Evolutionary conservation across 176 grass and related monocot genomes (phyloP).

Genomic region (Pontederia paniculata): DNA sequence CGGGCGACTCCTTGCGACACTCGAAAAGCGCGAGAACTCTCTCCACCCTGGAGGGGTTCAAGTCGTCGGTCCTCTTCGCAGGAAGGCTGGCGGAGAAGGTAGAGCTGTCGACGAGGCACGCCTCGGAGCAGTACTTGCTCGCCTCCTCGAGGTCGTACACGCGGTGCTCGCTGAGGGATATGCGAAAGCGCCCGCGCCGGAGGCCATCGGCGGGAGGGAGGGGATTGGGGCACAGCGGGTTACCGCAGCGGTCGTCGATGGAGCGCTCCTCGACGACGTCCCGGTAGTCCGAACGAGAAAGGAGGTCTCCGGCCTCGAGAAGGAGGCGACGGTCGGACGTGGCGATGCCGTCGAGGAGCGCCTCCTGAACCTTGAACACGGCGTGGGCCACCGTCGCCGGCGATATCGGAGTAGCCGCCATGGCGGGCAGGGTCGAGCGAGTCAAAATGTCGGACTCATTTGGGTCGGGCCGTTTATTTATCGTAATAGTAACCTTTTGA

Average conservation of each 20-base stretch:
- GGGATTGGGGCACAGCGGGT: slow-evolving; percentile 28
- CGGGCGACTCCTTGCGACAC: slow-evolving; percentile 18
- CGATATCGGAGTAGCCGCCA: neutral
- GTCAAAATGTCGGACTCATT: too few relatives aligned
- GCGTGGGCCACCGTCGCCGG: slow-evolving; percentile 23
- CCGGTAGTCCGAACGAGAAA: slow-evolving; percentile 63
- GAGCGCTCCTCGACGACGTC: slow-evolving; percentile 65
- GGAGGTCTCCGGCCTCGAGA: slow-evolving; percentile 25
- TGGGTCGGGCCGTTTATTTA: too few relatives aligned
- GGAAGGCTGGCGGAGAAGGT: slow-evolving; percentile 34
- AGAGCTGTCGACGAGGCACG: slow-evolving; percentile 44
- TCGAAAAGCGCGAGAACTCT: slow-evolving; percentile 31
- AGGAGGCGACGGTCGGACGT: slow-evolving; percentile 32
- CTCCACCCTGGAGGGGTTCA: slow-evolving; percentile 25
- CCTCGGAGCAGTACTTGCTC: slow-evolving; percentile 63
- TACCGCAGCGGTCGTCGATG: slow-evolving; percentile 47
- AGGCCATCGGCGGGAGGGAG: slow-evolving; percentile 18
- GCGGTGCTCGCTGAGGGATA: slow-evolving; percentile 78
- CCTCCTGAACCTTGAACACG: slow-evolving; percentile 39
- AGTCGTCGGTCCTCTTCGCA: slow-evolving; percentile 19
- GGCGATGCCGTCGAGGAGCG: slow-evolving; percentile 45
- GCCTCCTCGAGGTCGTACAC: slow-evolving; percentile 87
- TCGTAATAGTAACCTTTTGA: too few relatives aligned
- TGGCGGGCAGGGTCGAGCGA: neutral
- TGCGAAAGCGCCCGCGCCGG: slow-evolving; percentile 30